A percentile compares a stretch with the other conserved stretches of the same genome.
phyloP scores from a whole-genome alignment of 495 filamentous ascomycete species.

The Lepidopterella palustris region DNA sequence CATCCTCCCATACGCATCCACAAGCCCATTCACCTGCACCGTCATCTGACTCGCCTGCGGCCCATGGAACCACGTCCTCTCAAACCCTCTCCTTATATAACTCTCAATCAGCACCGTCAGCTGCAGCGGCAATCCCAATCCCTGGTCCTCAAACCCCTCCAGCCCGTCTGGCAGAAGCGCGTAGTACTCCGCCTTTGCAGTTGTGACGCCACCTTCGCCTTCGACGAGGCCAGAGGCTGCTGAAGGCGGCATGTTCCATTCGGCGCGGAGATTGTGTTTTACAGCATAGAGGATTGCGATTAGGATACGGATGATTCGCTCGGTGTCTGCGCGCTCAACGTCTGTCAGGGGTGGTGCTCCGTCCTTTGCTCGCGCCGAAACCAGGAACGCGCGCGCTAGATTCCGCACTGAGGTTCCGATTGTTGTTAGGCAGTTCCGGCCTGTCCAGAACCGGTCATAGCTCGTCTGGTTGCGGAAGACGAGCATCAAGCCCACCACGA shows the following conservation, averaged over 20 bases:
- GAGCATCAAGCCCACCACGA: slow-evolving; percentile 75
- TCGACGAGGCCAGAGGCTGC: neutral
- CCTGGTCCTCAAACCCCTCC: slow-evolving; percentile 56
- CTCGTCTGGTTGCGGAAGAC: slow-evolving; percentile 69
- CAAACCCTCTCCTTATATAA: slow-evolving; percentile 59
- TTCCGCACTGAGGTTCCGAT: slow-evolving; percentile 58
- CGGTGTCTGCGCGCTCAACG: slow-evolving; percentile 50
- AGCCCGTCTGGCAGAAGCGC: slow-evolving; percentile 54
- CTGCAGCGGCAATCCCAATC: slow-evolving; percentile 59
- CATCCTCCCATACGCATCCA: slow-evolving; percentile 63
- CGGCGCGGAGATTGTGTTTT: slow-evolving; percentile 68
- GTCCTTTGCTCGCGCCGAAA: slow-evolving; percentile 5
- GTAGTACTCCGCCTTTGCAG: slow-evolving; percentile 53
- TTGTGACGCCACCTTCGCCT: slow-evolving; percentile 18
- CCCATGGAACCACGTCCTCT: slow-evolving; percentile 53
- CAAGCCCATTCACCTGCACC: slow-evolving; percentile 54
- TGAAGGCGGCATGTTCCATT: slow-evolving; percentile 42
- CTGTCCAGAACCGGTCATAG: slow-evolving; percentile 69
- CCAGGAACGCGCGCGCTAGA: slow-evolving; percentile 52
- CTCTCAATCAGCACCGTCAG: slow-evolving; percentile 61
- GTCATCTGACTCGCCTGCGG: slow-evolving; percentile 59
- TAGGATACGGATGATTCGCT: slow-evolving; percentile 52
- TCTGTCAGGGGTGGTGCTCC: slow-evolving; percentile 6
- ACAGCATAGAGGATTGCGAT: slow-evolving; percentile 68
- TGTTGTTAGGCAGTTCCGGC: slow-evolving; percentile 52